Evolutionary conservation across 805 yeast genomes (phyloP).

Genomic region (Dipodascopsis tothii): DNA sequence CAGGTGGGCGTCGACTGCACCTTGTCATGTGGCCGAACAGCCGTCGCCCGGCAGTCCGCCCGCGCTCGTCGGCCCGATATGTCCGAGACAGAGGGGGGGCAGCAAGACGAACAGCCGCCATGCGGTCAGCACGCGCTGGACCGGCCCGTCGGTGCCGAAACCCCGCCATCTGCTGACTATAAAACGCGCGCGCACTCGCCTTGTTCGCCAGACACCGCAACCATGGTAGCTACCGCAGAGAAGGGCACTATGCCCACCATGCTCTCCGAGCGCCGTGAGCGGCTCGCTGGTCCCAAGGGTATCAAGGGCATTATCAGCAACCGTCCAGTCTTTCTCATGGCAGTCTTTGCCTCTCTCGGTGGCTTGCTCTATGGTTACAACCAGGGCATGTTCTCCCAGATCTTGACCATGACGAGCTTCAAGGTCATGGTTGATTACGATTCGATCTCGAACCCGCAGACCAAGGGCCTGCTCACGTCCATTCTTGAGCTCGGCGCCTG

Average conservation of each 20-base stretch:
- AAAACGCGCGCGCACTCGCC: not conserved
- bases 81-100: too few species aligned
- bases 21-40: too few species aligned
- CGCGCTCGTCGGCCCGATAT: too few species aligned
- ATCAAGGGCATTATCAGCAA: constrained; percentile 22
- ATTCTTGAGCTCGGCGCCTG: too few species aligned
- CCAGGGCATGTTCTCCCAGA: constrained; percentile 26
- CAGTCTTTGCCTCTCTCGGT: constrained; percentile 28
- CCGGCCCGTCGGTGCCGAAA: too few species aligned
- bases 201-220: not conserved
- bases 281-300: constrained; percentile 19
- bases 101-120: too few species aligned
- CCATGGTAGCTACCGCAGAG: constrained; percentile 6
- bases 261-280: constrained; percentile 7
- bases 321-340: constrained; percentile 21
- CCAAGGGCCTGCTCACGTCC: constrained; percentile 20
- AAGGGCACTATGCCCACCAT: constrained; percentile 1
- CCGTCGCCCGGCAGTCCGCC: too few species aligned
- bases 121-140: too few species aligned
- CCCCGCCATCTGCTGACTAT: too few species aligned
- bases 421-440: constrained; percentile 14
- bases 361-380: constrained; percentile 27
- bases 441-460: constrained; percentile 19
- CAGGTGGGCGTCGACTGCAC: too few species aligned
- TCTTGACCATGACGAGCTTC: constrained; percentile 24